Conservation (phyloP, 78 protist genomes). For the Monocercomonoides exilis region DNA sequence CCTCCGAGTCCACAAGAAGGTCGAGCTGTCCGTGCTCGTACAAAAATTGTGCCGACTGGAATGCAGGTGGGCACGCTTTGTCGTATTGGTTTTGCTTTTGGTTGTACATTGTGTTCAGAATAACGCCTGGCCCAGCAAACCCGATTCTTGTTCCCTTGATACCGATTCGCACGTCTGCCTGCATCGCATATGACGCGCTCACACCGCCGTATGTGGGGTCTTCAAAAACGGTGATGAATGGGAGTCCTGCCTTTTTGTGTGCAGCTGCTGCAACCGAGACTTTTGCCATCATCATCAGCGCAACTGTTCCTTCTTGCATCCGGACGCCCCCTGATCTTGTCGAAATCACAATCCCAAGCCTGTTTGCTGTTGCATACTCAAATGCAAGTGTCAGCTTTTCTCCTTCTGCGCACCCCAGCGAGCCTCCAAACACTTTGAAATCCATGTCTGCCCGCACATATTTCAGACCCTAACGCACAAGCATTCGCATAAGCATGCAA, state of each 20-base stretch:
- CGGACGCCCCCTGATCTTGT: slow-evolving; percentile 32
- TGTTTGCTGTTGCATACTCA: slow-evolving; percentile 10
- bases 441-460: not conserved
- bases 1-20: not conserved
- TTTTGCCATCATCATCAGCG: slow-evolving; percentile 41
- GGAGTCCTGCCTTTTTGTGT: not conserved
- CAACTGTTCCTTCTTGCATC: slow-evolving; percentile 38
- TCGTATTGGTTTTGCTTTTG: slow-evolving; percentile 31
- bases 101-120: slow-evolving; percentile 34
- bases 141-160: too few species aligned
- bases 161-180: slow-evolving; percentile 26
- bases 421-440: slow-evolving; percentile 21
- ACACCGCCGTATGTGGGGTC: slow-evolving; percentile 45
- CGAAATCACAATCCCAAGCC: slow-evolving; percentile 8
- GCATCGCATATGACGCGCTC: slow-evolving; percentile 38
- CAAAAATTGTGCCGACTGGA: slow-evolving; percentile 31
- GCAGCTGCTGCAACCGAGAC: slow-evolving; percentile 20
- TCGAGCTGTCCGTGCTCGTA: slow-evolving; percentile 37
- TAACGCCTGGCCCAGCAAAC: slow-evolving; percentile 34
- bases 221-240: slow-evolving; percentile 21
- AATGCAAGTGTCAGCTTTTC: slow-evolving; percentile 23
- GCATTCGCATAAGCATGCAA: not conserved
- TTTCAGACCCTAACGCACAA: not conserved
- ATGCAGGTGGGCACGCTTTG: slow-evolving; percentile 33
- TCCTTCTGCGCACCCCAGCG: slow-evolving; percentile 46